These are phyloP conservation scores for Pseudozyma hubeiensis DNA, from an alignment of 1,284 basidiomycete genomes.

Conservation along the genomic window DNA sequence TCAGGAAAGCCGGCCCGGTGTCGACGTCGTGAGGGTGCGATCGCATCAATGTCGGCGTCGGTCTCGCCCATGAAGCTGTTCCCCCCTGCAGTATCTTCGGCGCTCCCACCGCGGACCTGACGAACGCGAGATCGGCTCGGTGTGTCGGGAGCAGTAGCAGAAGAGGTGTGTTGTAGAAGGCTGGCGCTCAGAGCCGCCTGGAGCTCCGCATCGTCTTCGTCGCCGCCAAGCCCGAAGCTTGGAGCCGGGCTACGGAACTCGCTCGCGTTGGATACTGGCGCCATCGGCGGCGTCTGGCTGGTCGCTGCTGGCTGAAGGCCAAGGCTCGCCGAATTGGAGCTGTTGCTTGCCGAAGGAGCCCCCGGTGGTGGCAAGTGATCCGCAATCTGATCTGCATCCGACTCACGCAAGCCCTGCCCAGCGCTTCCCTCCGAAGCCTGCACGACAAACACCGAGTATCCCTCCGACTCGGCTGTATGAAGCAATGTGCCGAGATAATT, in stretches of 20 bases:
- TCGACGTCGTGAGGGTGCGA: slow-evolving; percentile 51
- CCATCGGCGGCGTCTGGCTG: slow-evolving; percentile 3
- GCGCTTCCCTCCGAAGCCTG: slow-evolving; percentile 34
- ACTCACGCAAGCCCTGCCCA: slow-evolving; percentile 36
- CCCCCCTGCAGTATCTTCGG: slow-evolving; percentile 10
- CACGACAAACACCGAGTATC: slow-evolving; percentile 65
- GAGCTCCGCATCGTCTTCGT: slow-evolving; percentile 51
- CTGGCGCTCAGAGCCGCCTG: slow-evolving; percentile 61
- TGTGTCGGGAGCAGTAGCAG: slow-evolving; percentile 13
- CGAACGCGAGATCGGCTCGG: slow-evolving; percentile 43
- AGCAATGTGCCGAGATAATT: slow-evolving; percentile 63
- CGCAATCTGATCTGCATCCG: slow-evolving; percentile 55
- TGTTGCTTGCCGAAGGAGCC: slow-evolving; percentile 2
- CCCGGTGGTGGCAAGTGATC: slow-evolving; percentile 51
- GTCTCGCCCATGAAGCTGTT: slow-evolving; percentile 40
- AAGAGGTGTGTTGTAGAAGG: slow-evolving; percentile 27
- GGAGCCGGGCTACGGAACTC: neutral
- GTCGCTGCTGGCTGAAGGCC: slow-evolving; percentile 28
- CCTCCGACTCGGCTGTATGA: slow-evolving; percentile 59
- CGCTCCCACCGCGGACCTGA: slow-evolving; percentile 26
- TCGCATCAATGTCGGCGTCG: slow-evolving; percentile 61
- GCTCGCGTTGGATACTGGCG: slow-evolving; percentile 1
- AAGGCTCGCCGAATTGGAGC: slow-evolving; percentile 12
- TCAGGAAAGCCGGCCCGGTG: slow-evolving; percentile 23
- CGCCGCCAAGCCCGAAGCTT: slow-evolving; percentile 18